Conservation (phyloP, 1,284 basidiomycete species). For the Fomitopsis pinicola region DNA sequence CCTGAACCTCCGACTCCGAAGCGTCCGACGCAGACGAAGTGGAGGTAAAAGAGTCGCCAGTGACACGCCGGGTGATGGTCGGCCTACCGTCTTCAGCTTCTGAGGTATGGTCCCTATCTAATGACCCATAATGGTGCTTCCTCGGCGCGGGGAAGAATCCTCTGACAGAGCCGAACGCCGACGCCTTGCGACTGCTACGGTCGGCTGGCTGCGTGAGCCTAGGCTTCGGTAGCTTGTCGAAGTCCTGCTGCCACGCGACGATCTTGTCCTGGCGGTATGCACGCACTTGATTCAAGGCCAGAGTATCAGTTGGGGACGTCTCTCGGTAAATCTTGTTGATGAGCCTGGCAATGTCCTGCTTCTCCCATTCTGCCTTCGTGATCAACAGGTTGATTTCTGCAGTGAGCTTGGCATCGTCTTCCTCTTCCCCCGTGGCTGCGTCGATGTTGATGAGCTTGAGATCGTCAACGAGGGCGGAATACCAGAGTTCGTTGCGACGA, state of each 20-base stretch:
- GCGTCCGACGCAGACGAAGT: slow-evolving; percentile 48
- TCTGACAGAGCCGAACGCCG: slow-evolving; percentile 64
- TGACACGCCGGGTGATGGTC: slow-evolving; percentile 39
- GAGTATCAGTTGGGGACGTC: slow-evolving; percentile 78
- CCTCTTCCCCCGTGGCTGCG: slow-evolving; percentile 71
- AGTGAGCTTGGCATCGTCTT: slow-evolving; percentile 56
- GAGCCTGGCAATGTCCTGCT: slow-evolving; percentile 69
- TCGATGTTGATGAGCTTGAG: slow-evolving; percentile 72
- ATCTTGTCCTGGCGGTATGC: slow-evolving; percentile 90
- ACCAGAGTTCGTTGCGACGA: slow-evolving; percentile 69
- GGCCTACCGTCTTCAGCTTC: slow-evolving; percentile 67
- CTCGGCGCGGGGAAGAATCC: slow-evolving; percentile 56
- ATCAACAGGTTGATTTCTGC: slow-evolving; percentile 66
- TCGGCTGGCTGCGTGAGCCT: slow-evolving; percentile 40
- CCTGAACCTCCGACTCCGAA: slow-evolving; percentile 40
- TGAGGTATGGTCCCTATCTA: slow-evolving; percentile 61
- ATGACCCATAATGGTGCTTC: slow-evolving; percentile 44
- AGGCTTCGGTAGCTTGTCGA: slow-evolving; percentile 70
- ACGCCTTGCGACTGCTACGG: slow-evolving; percentile 47
- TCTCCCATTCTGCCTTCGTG: slow-evolving; percentile 67
- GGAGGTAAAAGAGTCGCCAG: slow-evolving; percentile 52
- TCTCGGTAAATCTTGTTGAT: slow-evolving; percentile 82
- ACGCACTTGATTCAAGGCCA: slow-evolving; percentile 86
- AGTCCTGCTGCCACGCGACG: slow-evolving; percentile 93
- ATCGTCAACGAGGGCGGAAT: slow-evolving; percentile 67